These are phyloP conservation scores for Collybia nuda DNA, from an alignment of 768 basidiomycete species.

Conservation along the genomic window DNA sequence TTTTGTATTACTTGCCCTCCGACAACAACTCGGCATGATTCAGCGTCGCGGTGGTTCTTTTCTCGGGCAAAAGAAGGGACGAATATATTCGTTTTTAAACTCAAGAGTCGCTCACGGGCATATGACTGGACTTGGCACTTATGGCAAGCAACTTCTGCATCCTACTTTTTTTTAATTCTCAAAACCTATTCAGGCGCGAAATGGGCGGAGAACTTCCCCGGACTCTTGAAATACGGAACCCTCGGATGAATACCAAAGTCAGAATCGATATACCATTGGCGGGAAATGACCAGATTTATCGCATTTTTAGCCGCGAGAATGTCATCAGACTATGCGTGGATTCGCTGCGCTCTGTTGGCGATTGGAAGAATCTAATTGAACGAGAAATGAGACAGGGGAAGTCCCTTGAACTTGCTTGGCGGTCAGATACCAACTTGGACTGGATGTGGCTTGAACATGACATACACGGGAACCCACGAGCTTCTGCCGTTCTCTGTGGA, in stretches of 20 bases:
- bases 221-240: constrained; percentile 69
- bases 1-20: constrained; percentile 76
- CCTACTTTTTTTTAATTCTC: constrained; percentile 1
- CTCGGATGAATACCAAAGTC: constrained; percentile 64
- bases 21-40: constrained; percentile 37
- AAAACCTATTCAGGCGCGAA: constrained; percentile 50
- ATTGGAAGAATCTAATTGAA: constrained; percentile 64
- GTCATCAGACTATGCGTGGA: constrained; percentile 63
- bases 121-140: constrained; percentile 91
- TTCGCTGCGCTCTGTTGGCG: constrained; percentile 51
- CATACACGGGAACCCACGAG: constrained; percentile 55
- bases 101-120: constrained; percentile 73
- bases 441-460: constrained; percentile 84
- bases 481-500: constrained; percentile 77
- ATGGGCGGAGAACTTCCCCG: constrained; percentile 73
- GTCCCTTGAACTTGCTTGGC: constrained; percentile 77
- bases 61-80: constrained; percentile 61
- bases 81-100: constrained; percentile 86
- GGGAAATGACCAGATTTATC: constrained; percentile 39
- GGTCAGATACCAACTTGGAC: constrained; percentile 69
- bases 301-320: constrained; percentile 58
- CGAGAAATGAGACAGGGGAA: constrained; percentile 53
- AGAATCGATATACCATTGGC: constrained; percentile 64
- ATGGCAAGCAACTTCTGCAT: constrained; percentile 46
- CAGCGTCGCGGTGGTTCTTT: constrained; percentile 48